Base-by-base conservation (phyloP, 345 rosid genomes). In the Ricinus communis region DNA sequence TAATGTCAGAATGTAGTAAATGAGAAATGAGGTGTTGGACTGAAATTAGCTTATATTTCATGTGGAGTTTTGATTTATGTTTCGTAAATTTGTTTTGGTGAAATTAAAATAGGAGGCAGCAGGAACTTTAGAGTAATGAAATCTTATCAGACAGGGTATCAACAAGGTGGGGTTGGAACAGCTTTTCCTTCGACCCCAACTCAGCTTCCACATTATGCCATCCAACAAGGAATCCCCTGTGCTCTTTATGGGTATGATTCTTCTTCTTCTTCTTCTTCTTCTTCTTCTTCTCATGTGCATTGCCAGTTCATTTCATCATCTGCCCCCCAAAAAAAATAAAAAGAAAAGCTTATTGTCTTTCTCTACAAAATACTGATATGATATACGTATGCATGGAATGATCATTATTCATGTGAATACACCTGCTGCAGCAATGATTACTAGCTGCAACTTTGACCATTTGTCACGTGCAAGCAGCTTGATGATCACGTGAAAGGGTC, bases 181-280 rank as follows among this genome's bases (percentile, higher is more conserved):
- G 16, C 62, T 54, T 71, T 62, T 71, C 55, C 64, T 60, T 70
- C 57, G 1, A 47, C 72, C 5, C 52, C 52, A 40, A n/a, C 68
- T n/a, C n/a, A n/a, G n/a, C 33, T 72, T 46, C 63, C 68, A 25
- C 69, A 72, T 53, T 63, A 72, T 43, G 75, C 69, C 62, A 41
- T 72, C 75, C 75, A 63, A 72, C 68, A 71, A 71, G 68, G 74
- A 16, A 62, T 71, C 33, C 69, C 69, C 49, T 53, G n/a, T 52
- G 8, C 66, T 53, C 53, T 55, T 10, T 64, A 62, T 72, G 75
- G 75, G 75, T 72, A 51, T 27, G 21, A 15, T 3, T 25, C 1
- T 13, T 15, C 8, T 11, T 24, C 31, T 8, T 18, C 49, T 27
- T 55, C 30, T 41, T 57, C 41, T 28, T 33, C 12, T 24, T 27